Conservation (phyloP, 2,329 filamentous ascomycete species). For the Aureobasidium zeae region DNA sequence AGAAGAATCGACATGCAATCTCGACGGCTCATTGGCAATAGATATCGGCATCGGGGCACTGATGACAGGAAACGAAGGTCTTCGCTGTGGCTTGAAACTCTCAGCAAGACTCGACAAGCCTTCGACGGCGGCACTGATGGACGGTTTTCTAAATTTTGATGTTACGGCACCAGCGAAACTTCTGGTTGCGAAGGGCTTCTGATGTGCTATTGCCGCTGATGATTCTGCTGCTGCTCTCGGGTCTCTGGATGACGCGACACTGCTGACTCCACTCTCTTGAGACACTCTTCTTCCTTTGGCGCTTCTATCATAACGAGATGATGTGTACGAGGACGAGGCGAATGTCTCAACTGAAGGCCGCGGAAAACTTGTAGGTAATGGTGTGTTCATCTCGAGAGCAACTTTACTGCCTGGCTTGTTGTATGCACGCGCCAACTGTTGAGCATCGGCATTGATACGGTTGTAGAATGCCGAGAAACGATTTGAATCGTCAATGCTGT, state of each 20-base stretch:
- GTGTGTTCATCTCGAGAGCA: background rate
- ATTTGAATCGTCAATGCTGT: conserved; percentile 8
- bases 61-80: conserved; percentile 1
- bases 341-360: background rate
- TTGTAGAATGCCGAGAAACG: conserved; percentile 9
- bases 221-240: background rate
- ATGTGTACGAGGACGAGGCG: background rate
- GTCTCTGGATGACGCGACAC: background rate
- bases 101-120: background rate
- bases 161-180: too few relatives aligned
- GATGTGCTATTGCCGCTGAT: background rate
- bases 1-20: background rate
- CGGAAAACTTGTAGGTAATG: background rate
- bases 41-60: conserved; percentile 5
- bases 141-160: background rate
- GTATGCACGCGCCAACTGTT: conserved; percentile 2
- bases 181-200: too few relatives aligned
- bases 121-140: background rate
- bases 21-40: background rate
- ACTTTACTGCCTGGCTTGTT: background rate
- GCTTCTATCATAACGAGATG: background rate
- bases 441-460: conserved; percentile 2
- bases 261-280: background rate
- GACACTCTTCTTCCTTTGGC: conserved; percentile 4
- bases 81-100: background rate